These are phyloP conservation scores for Neltuma alba DNA, from an alignment of 306 rosid species.

Conservation along the genomic window DNA sequence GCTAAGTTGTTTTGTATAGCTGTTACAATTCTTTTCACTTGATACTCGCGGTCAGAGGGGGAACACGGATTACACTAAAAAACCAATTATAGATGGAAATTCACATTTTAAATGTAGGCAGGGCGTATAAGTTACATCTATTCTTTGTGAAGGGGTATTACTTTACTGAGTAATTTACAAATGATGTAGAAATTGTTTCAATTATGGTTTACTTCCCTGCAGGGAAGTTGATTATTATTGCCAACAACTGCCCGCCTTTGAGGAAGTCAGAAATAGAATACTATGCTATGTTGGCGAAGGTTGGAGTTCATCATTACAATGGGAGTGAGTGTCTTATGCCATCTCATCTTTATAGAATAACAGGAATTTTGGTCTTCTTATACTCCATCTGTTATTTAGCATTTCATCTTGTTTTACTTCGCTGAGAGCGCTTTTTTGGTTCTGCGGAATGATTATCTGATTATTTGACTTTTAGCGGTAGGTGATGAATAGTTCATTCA, in stretches of 20 bases:
- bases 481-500: too few relatives aligned
- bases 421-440: neutral
- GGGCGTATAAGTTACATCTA: neutral
- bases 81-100: neutral
- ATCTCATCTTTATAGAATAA: neutral
- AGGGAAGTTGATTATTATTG: too few relatives aligned
- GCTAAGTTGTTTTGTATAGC: neutral
- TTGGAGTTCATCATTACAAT: too few relatives aligned
- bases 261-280: too few relatives aligned
- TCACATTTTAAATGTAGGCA: neutral
- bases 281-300: too few relatives aligned
- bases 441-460: neutral
- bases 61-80: neutral
- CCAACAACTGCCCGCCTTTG: too few relatives aligned
- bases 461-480: neutral
- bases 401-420: neutral
- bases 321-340: constrained; percentile 59
- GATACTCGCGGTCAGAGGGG: neutral
- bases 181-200: neutral
- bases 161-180: neutral
- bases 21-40: neutral
- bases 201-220: neutral
- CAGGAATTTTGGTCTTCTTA: neutral
- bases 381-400: neutral
- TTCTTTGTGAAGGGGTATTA: neutral